Percentiles rank a stretch among this genome's conserved stretches.
phyloP scores from a whole-genome alignment of 2,329 filamentous ascomycete species.

The Ceratocystis diversiconidia region DNA sequence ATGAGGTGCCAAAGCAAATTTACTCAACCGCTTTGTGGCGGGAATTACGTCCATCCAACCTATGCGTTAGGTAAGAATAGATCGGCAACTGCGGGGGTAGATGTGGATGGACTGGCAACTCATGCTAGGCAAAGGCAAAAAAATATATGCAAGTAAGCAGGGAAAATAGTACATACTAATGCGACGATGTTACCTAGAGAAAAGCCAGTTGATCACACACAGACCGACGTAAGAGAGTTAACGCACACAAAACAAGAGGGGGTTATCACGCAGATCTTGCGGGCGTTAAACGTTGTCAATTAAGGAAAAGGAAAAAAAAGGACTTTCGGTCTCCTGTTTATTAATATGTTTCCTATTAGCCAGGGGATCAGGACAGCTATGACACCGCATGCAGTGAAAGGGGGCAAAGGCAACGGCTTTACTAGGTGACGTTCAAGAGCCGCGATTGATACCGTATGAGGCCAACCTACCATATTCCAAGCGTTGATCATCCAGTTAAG shows the following conservation, averaged over 20 bases:
- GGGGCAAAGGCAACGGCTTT: not conserved
- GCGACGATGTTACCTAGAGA: not conserved
- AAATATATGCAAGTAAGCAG: not conserved
- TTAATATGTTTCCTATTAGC: not conserved
- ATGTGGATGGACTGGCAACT: not conserved
- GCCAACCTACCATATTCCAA: not conserved
- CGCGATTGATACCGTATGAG: not conserved
- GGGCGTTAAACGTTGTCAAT: not conserved
- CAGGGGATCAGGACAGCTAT: not conserved
- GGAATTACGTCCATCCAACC: not conserved
- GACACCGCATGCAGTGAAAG: not conserved
- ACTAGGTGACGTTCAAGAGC: not conserved
- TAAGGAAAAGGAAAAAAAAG: not conserved
- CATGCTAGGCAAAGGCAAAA: not conserved
- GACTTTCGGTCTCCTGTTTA: not conserved
- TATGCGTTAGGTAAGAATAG: not conserved
- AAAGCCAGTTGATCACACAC: not conserved
- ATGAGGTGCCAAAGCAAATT: not conserved
- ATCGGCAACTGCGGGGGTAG: not conserved
- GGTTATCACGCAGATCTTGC: not conserved
- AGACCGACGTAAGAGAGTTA: not conserved
- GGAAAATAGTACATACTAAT: not conserved
- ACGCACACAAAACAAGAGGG: not conserved
- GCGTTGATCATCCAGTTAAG: not conserved
- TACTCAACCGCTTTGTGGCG: not conserved